A percentile compares a stretch with the other conserved stretches of the same genome.
phyloP scores from a whole-genome alignment of 1,284 basidiomycete genomes.

The Melampsora americana region DNA sequence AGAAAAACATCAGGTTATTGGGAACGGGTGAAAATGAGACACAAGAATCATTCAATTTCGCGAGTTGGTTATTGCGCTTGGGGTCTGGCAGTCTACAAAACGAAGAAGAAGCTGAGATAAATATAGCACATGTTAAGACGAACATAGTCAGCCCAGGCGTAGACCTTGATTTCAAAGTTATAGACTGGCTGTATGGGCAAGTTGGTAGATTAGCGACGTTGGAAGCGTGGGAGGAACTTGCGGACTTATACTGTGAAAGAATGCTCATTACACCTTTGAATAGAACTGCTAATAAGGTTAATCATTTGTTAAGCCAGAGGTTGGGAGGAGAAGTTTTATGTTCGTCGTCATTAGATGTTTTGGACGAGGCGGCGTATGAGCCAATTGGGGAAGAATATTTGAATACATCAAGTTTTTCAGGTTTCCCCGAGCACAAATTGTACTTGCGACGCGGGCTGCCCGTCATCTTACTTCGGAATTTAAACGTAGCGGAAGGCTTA shows the following conservation, averaged over 20 bases:
- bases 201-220: background rate
- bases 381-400: background rate
- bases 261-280: no score
- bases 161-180: background rate
- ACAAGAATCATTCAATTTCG: no score
- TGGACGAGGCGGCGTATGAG: background rate
- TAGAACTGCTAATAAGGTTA: background rate
- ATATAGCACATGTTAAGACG: no score
- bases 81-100: no score
- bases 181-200: background rate
- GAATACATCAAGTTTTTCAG: background rate
- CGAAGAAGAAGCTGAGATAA: no score
- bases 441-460: background rate
- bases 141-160: no score
- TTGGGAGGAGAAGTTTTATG: background rate
- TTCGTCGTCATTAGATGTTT: conserved; percentile 1
- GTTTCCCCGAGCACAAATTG: background rate
- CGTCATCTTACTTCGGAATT: background rate
- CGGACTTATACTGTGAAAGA: background rate
- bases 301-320: background rate
- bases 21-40: no score
- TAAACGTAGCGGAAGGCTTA: background rate
- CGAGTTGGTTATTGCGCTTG: no score
- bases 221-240: background rate
- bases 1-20: no score